Base-by-base conservation (phyloP, 768 basidiomycete genomes). In the Sistotremastrum suecicum region DNA sequence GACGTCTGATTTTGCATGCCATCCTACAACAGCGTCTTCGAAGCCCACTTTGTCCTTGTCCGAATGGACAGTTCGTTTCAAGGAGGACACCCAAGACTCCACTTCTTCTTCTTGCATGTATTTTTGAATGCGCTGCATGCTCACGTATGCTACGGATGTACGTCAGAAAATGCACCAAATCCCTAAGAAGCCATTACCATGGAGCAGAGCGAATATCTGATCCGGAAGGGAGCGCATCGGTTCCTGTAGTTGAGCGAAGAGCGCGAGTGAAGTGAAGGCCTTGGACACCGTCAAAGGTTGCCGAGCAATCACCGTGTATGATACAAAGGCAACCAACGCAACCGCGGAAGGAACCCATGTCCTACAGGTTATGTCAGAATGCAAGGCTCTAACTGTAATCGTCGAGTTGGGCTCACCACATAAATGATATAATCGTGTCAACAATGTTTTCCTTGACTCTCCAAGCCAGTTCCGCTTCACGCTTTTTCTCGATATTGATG, bases 81-180 rank as follows among this genome's bases (percentile, higher is more conserved):
- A 62, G 1, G 79, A 74, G 3, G 78, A 80, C 1, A 83, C 85
- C 80, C 82, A 86, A 33, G 74, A 74, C 0, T 80, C 78, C 2
- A 89, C 82, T 57, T 90, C 85, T 11, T 74, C 72, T 58, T 88
- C 85, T 4, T 64, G 63, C 1, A 87, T 65, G 60, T 82, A 87
- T 3, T 61, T 67, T 55, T 87, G 78, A 49, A 91, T 86, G 43
- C 86, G 76, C 54, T 81, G 74, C 75, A 89, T 79, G 3, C 84
- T 83, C 20, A 91, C 79, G 54, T 80, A 78, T 5, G 83, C 78
- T 76, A 60, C 54, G 6, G 11, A 34, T 45, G 44, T 37, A 42
- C 47, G 48, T 53, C 39, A 11, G 33, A 55, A 42, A 30, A n/a
- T 48, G 34, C 6, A 42, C 34, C 29, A 8, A 20, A 31, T 31